Base-by-base conservation (phyloP, 352 stramenopile species). In the Globisporangium radiosum region DNA sequence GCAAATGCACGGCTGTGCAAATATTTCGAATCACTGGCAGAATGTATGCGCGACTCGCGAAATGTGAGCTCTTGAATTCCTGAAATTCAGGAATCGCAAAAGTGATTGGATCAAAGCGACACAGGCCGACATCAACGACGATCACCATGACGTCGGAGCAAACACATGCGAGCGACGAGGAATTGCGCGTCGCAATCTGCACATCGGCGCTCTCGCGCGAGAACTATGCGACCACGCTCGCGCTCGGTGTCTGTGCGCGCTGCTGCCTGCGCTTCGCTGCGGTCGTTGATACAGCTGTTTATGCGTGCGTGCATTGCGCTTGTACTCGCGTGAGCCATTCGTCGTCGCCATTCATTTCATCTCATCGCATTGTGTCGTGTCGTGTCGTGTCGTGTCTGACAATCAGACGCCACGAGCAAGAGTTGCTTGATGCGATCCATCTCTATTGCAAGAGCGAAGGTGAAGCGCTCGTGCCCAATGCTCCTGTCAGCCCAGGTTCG, bases 251-350 rank as follows among this genome's bases (percentile, higher is more conserved):
- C 0, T 93, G 84, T 25, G 60, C 78, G 62, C 84, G 81, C 37
- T 93, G 84, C 63, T 85, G 73, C 19, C 62, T 93, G 61, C 81
- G 84, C 55, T 84, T 91, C 45, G 68, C 69, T 7, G 66, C 68
- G 49, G 59, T 89, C 14, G 61, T 76, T 7, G 70, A 89, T 9
- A 49, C 56, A 50, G 54, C 57, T 14, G 17, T 85, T 52, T 93
- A 91, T 60, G 63, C 67, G 83, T 91, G 65, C 47, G 75, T 83
- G 17, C 17, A 37, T 40, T 25, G 4, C 39, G 2, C 45, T 19
- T 25, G 56, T 33, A 50, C 25, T 33, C 25, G 25, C 25, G 25
- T 3, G 25, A 33, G 25, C 25, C 25, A 33, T 33, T 33, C 25
- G 25, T 33, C 25, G 25, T 33, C 25, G 25, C 25, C 25, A 33